These are phyloP conservation scores for Leccinum subgranulosum DNA, from an alignment of 768 basidiomycete species.

Conservation along the genomic window DNA sequence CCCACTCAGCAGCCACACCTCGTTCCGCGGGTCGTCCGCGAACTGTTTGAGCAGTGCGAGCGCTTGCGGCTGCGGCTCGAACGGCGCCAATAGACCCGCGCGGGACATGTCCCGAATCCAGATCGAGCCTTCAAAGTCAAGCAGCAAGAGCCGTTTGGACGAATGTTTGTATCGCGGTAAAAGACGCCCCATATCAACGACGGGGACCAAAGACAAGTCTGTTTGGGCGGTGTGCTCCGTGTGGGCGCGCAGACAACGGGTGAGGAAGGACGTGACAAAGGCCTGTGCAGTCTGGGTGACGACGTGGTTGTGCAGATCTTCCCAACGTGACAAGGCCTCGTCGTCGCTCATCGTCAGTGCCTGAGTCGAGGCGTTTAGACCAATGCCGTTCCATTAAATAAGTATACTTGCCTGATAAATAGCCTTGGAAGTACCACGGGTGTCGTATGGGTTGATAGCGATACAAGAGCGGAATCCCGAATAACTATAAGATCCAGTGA, in stretches of 20 bases:
- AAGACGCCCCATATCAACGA: constrained; percentile 47
- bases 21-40: constrained; percentile 61
- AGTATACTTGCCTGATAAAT: constrained; percentile 49
- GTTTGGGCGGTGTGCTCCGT: constrained; percentile 52
- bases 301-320: constrained; percentile 84
- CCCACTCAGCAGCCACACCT: constrained; percentile 82
- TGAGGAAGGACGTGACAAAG: constrained; percentile 78
- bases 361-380: constrained; percentile 16
- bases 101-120: constrained; percentile 61
- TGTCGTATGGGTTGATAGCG: constrained; percentile 84
- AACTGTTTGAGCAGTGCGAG: constrained; percentile 55
- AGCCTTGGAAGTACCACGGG: constrained; percentile 77
- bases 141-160: constrained; percentile 57
- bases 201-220: constrained; percentile 34
- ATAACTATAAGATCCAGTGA: constrained; percentile 84
- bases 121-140: constrained; percentile 81
- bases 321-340: constrained; percentile 74
- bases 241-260: constrained; percentile 67
- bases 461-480: constrained; percentile 86
- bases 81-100: constrained; percentile 40
- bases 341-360: constrained; percentile 77
- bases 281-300: constrained; percentile 83
- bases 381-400: not conserved
- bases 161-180: constrained; percentile 68
- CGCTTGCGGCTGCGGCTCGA: constrained; percentile 37